Evolutionary conservation across 2,329 filamentous ascomycete species (phyloP).

Genomic region (Metarhizium sp.): DNA sequence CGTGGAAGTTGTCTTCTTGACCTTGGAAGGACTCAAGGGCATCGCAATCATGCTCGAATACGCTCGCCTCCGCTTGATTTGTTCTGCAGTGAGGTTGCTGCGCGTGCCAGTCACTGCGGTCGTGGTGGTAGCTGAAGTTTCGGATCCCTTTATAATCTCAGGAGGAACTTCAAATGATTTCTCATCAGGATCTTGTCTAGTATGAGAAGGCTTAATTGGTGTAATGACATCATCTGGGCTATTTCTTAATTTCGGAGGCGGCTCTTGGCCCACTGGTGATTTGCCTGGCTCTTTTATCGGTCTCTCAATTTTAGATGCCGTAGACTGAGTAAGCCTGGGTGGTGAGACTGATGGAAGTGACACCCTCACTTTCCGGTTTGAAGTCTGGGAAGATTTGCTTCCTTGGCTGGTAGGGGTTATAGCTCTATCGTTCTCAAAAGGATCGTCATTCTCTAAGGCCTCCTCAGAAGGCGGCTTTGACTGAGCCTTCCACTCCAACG

Average conservation of each 20-base stretch:
- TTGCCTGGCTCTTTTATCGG: neutral
- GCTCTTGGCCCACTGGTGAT: neutral
- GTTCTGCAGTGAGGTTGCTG: slow-evolving; percentile 19
- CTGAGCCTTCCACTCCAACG: slow-evolving; percentile 9
- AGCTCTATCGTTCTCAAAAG: neutral
- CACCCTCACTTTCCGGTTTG: slow-evolving; percentile 12
- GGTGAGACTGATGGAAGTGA: slow-evolving; percentile 9
- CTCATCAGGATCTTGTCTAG: neutral
- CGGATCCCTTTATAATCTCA: neutral
- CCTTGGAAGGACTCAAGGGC: slow-evolving; percentile 17
- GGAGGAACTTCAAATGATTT: neutral
- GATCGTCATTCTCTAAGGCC: slow-evolving; percentile 8
- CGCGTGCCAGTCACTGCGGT: neutral
- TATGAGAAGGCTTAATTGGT: neutral
- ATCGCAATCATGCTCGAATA: slow-evolving; percentile 25
- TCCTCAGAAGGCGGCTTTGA: slow-evolving; percentile 22
- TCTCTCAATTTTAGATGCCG: too few relatives aligned
- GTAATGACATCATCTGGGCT: neutral
- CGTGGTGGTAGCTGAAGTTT: neutral
- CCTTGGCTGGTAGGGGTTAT: slow-evolving; percentile 6
- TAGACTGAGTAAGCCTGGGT: neutral
- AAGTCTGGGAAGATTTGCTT: neutral
- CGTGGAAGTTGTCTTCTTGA: neutral
- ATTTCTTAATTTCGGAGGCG: neutral
- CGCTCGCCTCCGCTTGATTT: slow-evolving; percentile 21